These are phyloP conservation scores for Malassezia vespertilionis DNA, from an alignment of 1,284 basidiomycete species.

Conservation along the genomic window DNA sequence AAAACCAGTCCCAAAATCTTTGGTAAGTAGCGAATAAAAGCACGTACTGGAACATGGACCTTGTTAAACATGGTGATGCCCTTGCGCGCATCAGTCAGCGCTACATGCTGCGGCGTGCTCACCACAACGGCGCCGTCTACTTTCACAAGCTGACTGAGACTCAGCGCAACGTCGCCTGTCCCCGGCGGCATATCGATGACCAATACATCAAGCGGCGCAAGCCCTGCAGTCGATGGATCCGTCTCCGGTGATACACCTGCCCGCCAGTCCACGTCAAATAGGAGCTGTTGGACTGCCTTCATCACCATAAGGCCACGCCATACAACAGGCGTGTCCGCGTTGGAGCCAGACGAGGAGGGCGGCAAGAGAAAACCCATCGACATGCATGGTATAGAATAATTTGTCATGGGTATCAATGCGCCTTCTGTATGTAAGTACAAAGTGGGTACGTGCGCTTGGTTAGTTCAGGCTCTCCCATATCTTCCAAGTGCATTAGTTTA, in stretches of 20 bases:
- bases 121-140: constrained; percentile 51
- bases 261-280: constrained; percentile 92
- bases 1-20: constrained; percentile 79
- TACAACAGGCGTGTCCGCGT: constrained; percentile 66
- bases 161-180: constrained; percentile 88
- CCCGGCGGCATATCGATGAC: constrained; percentile 96
- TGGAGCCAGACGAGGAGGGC: constrained; percentile 22
- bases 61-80: constrained; percentile 89
- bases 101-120: constrained; percentile 90
- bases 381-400: constrained; percentile 88
- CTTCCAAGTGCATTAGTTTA: constrained; percentile 80
- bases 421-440: constrained; percentile 32
- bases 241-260: constrained; percentile 13
- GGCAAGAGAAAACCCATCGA: constrained; percentile 73
- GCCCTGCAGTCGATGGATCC: constrained; percentile 5
- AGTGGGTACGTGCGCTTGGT: constrained; percentile 49
- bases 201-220: constrained; percentile 59
- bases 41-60: constrained; percentile 66
- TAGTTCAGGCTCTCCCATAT: constrained; percentile 66
- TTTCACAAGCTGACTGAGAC: constrained; percentile 73
- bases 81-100: constrained; percentile 80
- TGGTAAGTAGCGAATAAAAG: background rate
- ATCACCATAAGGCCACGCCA: constrained; percentile 99
- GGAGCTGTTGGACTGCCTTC: constrained; percentile 89
- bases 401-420: constrained; percentile 69